phyloP scores from a whole-genome alignment of 495 filamentous ascomycete genomes.

The Annulohypoxylon bovei region DNA sequence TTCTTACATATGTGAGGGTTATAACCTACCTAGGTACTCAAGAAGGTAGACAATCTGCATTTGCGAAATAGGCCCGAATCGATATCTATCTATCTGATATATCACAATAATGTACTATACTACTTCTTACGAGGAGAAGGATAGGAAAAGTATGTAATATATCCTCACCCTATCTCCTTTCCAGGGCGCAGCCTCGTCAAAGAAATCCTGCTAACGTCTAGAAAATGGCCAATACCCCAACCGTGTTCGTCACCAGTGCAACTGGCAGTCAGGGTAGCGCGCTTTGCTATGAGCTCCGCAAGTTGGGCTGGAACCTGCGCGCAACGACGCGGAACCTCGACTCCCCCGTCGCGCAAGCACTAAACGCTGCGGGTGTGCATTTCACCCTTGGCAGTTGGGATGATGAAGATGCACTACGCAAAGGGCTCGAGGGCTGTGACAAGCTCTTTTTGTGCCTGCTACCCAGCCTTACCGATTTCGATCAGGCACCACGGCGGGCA shows the following conservation, averaged over 20 bases:
- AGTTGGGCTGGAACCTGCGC: constrained; percentile 47
- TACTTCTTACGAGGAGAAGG: neutral
- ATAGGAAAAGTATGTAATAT: neutral
- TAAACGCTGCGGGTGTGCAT: constrained; percentile 42
- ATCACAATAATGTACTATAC: neutral
- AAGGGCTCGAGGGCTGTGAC: constrained; percentile 50
- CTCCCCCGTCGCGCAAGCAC: neutral
- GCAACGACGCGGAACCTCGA: constrained; percentile 50
- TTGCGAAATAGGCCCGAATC: too few relatives aligned
- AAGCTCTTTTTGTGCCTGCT: constrained; percentile 57
- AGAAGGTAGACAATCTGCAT: too few relatives aligned
- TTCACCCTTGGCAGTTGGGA: constrained; percentile 53
- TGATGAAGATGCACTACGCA: constrained; percentile 49
- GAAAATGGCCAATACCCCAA: neutral
- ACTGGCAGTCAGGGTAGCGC: constrained; percentile 59
- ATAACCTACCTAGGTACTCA: too few relatives aligned
- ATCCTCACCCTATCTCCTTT: neutral
- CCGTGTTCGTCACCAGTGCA: constrained; percentile 54
- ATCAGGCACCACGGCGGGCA: constrained; percentile 40
- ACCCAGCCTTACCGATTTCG: constrained; percentile 43
- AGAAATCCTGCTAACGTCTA: neutral
- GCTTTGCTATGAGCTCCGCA: constrained; percentile 48
- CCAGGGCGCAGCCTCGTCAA: neutral
- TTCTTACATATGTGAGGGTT: too few relatives aligned
- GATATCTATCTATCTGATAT: too few relatives aligned